Conservation (phyloP, 331 rosid genomes). For the Prunus yedoensis region DNA sequence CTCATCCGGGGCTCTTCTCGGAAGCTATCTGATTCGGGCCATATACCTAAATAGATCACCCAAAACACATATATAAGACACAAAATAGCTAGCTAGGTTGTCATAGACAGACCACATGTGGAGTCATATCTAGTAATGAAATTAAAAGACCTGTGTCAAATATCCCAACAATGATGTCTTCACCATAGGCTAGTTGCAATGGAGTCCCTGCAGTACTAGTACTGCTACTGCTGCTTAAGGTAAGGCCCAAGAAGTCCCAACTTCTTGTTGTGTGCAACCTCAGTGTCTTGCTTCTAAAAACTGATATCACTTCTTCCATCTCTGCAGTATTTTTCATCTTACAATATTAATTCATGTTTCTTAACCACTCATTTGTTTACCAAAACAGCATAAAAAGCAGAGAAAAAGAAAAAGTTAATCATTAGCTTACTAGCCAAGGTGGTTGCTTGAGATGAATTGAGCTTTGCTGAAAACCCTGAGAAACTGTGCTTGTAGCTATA, state of each 20-base stretch:
- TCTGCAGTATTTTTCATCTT: conserved; percentile 30
- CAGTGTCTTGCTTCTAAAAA: conserved; percentile 45
- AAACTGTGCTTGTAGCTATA: conserved; percentile 58
- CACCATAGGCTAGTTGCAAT: conserved; percentile 35
- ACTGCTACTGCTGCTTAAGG: conserved; percentile 25
- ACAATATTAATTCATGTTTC: neutral
- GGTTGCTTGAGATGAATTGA: conserved; percentile 49
- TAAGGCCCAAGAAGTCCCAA: conserved; percentile 60
- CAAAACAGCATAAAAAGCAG: conserved; percentile 1
- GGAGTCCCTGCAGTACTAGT: conserved; percentile 7
- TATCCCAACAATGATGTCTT: conserved; percentile 44
- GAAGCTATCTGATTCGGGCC: conserved; percentile 64
- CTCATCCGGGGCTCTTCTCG: conserved; percentile 31
- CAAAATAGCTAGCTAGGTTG: neutral
- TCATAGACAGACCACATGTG: neutral
- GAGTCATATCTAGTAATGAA: neutral
- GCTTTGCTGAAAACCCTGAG: conserved; percentile 63
- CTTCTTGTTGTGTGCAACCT: conserved; percentile 55
- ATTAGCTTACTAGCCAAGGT: conserved; percentile 39
- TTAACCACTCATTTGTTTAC: neutral
- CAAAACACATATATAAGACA: neutral
- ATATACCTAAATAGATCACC: conserved; percentile 37
- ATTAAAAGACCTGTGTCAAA: conserved; percentile 48
- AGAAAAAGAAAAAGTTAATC: neutral
- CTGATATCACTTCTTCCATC: conserved; percentile 53